Base-by-base conservation (phyloP, 305 asterid species). In the Ilex paraguariensis region DNA sequence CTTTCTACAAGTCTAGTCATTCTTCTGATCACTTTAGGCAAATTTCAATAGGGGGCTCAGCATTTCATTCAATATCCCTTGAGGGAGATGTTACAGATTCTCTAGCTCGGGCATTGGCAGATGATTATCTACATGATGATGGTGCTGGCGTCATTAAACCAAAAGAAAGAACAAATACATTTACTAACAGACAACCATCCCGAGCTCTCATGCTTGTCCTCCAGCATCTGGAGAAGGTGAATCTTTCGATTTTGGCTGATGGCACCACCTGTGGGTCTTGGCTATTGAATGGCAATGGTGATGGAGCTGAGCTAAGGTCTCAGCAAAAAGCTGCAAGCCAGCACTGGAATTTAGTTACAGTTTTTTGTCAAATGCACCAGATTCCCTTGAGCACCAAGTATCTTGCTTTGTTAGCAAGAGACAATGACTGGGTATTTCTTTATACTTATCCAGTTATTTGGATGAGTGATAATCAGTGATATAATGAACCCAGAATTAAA, bases 101-200 rank as follows among this genome's bases (percentile, higher is more conserved):
- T 80, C 92, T 94, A 73, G 95, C 97, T 58, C 93, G 85, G 72
- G 86, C 95, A 62, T 66, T 94, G 77, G 96, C 97, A 55, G 97
- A 94, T 79, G 86, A 90, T 81, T 86, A 90, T 83, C 87, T 77
- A 75, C 95, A 66, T 63, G 54, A 81, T 67, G 81, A 80, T 63
- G 76, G 70, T 77, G 77, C 85, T 49, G 71, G 73, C 66, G 71
- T 65, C 65, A 57, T 61, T 57, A 86, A 72, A 79, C 73, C 44
- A 70, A 90, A 77, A 65, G 84, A 73, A 70, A 81, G 72, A 45
- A 62, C 70, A 66, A 63, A 54, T 76, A 67, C 66, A 63, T 66
- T 55, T 48, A 61, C 59, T 72, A 67, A 62, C 69, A 81, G 76
- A 72, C 84, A 70, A 64, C 89, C 94, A 39, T 78, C 97, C 64